A percentile compares a stretch with the other conserved stretches of the same genome.
Conservation (phyloP, 192 early-diverging fungal species). For the Jimgerdemannia flammicorona region DNA sequence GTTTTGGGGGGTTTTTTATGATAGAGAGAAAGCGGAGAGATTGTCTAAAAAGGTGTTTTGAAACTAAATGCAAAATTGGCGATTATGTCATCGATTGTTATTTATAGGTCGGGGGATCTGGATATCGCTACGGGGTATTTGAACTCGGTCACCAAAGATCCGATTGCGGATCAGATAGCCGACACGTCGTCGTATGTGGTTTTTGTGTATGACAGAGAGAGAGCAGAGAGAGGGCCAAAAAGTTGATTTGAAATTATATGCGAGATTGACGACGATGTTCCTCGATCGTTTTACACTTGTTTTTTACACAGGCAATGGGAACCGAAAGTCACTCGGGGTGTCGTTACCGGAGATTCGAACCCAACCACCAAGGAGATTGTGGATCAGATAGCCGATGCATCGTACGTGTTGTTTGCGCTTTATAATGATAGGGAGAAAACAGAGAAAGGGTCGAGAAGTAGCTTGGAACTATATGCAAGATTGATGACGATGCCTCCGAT, state of each 20-base stretch:
- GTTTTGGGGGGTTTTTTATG: too few species aligned
- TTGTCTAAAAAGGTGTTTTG: not conserved
- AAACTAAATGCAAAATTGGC: not conserved
- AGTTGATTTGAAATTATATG: too few species aligned
- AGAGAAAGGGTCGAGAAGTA: too few species aligned
- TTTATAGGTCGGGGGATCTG: slow-evolving; percentile 40
- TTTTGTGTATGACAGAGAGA: too few species aligned
- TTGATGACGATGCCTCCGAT: too few species aligned
- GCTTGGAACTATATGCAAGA: too few species aligned
- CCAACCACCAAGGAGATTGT: slow-evolving; percentile 53
- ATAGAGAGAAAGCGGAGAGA: not conserved
- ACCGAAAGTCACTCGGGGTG: slow-evolving; percentile 40
- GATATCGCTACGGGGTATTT: slow-evolving; percentile 59
- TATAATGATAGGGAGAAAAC: too few species aligned
- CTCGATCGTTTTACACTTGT: too few species aligned
- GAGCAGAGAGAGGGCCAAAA: too few species aligned
- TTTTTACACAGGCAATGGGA: slow-evolving; percentile 38
- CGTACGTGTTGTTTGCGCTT: too few species aligned
- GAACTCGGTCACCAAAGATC: slow-evolving; percentile 54
- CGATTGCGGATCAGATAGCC: slow-evolving; percentile 25
- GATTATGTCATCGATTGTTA: not conserved
- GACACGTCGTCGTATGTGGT: too few species aligned
- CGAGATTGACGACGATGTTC: too few species aligned
- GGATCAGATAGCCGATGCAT: not conserved
- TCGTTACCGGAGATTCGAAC: slow-evolving; percentile 60